Conservation (phyloP, 495 filamentous ascomycete species). For the Aspergillus wentii region DNA sequence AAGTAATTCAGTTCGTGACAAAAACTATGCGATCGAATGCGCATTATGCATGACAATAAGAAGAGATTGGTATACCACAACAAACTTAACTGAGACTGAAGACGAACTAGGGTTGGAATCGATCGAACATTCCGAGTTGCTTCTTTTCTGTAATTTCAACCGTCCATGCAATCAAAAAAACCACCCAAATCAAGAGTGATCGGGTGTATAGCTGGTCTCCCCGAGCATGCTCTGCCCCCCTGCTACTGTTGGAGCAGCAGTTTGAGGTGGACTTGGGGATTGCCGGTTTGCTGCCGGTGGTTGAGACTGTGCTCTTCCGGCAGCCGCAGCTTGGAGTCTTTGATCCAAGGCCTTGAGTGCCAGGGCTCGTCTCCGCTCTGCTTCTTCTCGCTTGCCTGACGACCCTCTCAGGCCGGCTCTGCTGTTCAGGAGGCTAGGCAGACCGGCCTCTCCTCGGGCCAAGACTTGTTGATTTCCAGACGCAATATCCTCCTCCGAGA, state of each 20-base stretch:
- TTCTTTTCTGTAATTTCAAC: too few relatives aligned
- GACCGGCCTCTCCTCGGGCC: constrained; percentile 60
- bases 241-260: constrained; percentile 25
- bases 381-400: constrained; percentile 71
- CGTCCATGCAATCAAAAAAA: constrained; percentile 1
- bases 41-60: too few relatives aligned
- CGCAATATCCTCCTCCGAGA: constrained; percentile 79
- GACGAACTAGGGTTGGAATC: too few relatives aligned
- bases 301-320: constrained; percentile 29
- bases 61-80: not conserved
- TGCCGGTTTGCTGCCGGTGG: constrained; percentile 36
- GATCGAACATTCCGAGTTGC: too few relatives aligned
- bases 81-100: too few relatives aligned
- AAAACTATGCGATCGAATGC: too few relatives aligned
- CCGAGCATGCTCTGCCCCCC: constrained; percentile 51
- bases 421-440: constrained; percentile 56
- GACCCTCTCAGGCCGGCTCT: constrained; percentile 35
- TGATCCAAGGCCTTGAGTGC: constrained; percentile 91
- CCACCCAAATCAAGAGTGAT: constrained; percentile 40
- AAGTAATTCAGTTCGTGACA: too few relatives aligned
- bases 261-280: constrained; percentile 31
- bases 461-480: constrained; percentile 69
- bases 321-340: constrained; percentile 76
- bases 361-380: constrained; percentile 81
- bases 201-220: constrained; percentile 65